These are phyloP conservation scores for Fomitopsis pinicola DNA, from an alignment of 1,284 basidiomycete species.

Conservation along the genomic window DNA sequence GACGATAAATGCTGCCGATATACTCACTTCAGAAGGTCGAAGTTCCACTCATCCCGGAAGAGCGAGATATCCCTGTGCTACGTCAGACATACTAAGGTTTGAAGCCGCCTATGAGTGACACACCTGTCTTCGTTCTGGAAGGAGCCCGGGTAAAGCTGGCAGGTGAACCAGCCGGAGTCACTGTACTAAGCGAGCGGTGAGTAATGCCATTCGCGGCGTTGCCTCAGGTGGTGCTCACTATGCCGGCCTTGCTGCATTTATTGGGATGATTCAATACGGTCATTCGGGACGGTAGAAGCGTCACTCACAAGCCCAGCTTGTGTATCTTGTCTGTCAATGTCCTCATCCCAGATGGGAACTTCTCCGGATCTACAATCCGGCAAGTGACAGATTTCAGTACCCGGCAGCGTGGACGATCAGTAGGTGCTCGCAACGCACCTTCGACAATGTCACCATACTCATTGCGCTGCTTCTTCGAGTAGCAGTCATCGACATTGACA, in stretches of 20 bases:
- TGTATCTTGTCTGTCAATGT: constrained; percentile 42
- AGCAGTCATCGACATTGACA: constrained; percentile 39
- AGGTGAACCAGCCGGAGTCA: constrained; percentile 52
- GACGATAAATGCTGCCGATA: neutral
- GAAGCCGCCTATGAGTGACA: neutral
- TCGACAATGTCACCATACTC: constrained; percentile 28
- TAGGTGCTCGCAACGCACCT: constrained; percentile 16
- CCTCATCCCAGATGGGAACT: constrained; percentile 43
- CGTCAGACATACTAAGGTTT: neutral
- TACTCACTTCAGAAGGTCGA: constrained; percentile 45
- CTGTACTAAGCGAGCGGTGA: constrained; percentile 34
- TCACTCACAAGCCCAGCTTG: constrained; percentile 40
- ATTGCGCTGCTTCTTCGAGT: constrained; percentile 32
- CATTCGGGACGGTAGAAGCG: neutral
- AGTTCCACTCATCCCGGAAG: constrained; percentile 46
- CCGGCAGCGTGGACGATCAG: neutral
- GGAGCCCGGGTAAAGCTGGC: constrained; percentile 47
- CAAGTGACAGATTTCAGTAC: neutral
- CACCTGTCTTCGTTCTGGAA: constrained; percentile 42
- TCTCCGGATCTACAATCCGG: constrained; percentile 19
- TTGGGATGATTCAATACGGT: neutral
- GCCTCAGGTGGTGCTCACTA: constrained; percentile 16
- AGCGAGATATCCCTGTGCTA: constrained; percentile 32
- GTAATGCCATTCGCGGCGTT: neutral
- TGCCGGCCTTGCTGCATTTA: constrained; percentile 28